Evolutionary conservation across 306 rosid species (phyloP), one percentile per base, ranked within the genome.

Genomic region (Dalbergia cochinchinensis): DNA sequence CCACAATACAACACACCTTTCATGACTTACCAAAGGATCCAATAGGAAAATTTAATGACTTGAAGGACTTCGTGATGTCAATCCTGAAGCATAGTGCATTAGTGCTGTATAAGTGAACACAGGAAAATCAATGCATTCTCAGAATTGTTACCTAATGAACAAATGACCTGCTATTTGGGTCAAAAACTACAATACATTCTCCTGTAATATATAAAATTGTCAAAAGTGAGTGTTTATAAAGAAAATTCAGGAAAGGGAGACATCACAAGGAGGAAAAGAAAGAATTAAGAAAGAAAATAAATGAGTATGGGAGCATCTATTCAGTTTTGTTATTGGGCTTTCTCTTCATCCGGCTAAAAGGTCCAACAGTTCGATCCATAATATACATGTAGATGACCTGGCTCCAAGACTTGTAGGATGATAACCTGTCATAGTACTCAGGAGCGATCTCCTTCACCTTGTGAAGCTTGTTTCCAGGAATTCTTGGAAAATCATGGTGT

Each of bases 401-500:
- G 84, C 91, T 90, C 97, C 97, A 90, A 48, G 96, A 92, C 83
- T 81, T 88, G 67, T 95, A 91, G 0, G 79, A 90, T 7, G 84
- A 88, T 77, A 95, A 83, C 57, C 69, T 82, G 42, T 91, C 86
- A 26, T 95, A 92, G 61, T 77, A 91, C 76, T 92, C 98, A 0
- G 98, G 91, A 53, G 96, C 96, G 59, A 92, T 95, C 87, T 91
- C 90, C 88, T 89, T 89, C 88, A 92, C 97, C 85, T 87, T 90
- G 83, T 92, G 89, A 76, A 95, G 97, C 90, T 91, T 95, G 86
- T 39, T 84, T 13, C 96, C 97, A 0, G 99, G 89, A 85, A 95
- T 95, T 75, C 98, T 90, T 0, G 99, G 98, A 47, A 92, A 91
- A 55, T 91, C 99, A 84, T 91, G 97, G 93, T 95, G 98, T 57